Evolutionary conservation across 176 grass and related monocot species (phyloP).

Genomic region (Hyparrhenia diplandra): DNA sequence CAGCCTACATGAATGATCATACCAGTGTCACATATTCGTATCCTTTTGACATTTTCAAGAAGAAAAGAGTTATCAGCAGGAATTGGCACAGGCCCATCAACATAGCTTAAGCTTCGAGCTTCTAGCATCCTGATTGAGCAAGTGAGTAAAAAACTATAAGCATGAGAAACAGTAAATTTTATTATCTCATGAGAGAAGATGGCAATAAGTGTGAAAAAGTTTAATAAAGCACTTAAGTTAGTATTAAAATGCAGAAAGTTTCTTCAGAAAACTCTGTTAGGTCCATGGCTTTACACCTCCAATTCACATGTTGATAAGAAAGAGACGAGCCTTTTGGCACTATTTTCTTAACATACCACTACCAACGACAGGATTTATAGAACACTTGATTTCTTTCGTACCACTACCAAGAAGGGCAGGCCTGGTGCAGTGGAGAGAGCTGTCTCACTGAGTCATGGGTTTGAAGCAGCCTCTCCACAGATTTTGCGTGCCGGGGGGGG

Average conservation of each 20-base stretch:
- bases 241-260: background rate
- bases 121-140: conserved; percentile 83
- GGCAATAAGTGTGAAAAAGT: background rate
- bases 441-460: too few species aligned
- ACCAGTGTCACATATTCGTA: conserved; percentile 93
- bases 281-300: background rate
- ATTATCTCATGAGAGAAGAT: background rate
- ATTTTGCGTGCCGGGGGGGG: too few species aligned
- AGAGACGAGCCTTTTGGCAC: too few species aligned
- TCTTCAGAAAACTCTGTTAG: conserved; percentile 17
- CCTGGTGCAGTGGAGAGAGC: too few species aligned
- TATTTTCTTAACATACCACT: too few species aligned
- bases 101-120: conserved; percentile 89
- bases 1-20: conserved; percentile 20
- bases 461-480: too few species aligned
- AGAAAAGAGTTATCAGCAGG: conserved; percentile 75
- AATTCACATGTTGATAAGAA: background rate
- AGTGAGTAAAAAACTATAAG: background rate
- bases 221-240: background rate
- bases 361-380: too few species aligned
- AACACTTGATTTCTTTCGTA: background rate
- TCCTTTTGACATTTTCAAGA: conserved; percentile 76
- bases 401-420: too few species aligned
- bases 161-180: background rate
- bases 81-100: conserved; percentile 83